These are phyloP conservation scores for Umbelopsis sp. DNA, from an alignment of 192 early-diverging fungal genomes.

Conservation along the genomic window DNA sequence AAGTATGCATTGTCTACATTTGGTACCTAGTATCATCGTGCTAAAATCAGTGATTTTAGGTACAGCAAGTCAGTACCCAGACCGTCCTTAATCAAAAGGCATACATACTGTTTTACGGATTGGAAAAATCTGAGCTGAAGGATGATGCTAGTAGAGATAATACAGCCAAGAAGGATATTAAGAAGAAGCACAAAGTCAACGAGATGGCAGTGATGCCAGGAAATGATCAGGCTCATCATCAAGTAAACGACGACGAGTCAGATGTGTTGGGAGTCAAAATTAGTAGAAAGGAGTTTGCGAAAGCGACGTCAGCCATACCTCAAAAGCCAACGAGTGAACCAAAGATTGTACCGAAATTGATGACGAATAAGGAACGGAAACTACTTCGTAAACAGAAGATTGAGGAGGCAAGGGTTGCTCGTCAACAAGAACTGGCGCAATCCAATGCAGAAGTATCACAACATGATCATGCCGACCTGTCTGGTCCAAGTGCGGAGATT, in stretches of 20 bases:
- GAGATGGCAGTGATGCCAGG: background rate
- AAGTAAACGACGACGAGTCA: background rate
- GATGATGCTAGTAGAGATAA: constrained; percentile 21
- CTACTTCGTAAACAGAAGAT: constrained; percentile 1
- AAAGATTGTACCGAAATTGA: background rate
- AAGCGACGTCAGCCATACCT: background rate
- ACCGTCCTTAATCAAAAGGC: constrained; percentile 73
- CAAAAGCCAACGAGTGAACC: background rate
- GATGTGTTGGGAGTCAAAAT: background rate
- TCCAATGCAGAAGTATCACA: background rate
- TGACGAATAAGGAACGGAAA: constrained; percentile 13
- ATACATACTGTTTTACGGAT: constrained; percentile 79
- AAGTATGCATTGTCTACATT: background rate
- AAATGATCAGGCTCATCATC: background rate
- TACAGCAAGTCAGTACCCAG: constrained; percentile 69
- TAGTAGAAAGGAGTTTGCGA: constrained; percentile 4
- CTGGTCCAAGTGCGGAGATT: background rate
- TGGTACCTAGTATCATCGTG: background rate
- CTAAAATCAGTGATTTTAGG: constrained; percentile 36
- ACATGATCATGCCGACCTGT: background rate
- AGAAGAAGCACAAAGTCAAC: constrained; percentile 14
- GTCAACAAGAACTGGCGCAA: background rate
- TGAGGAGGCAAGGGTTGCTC: background rate
- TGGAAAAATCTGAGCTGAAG: background rate
- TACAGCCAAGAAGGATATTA: constrained; percentile 33